Base-by-base conservation (phyloP, 2,329 filamentous ascomycete genomes). In the Aspergillus intermedius region DNA sequence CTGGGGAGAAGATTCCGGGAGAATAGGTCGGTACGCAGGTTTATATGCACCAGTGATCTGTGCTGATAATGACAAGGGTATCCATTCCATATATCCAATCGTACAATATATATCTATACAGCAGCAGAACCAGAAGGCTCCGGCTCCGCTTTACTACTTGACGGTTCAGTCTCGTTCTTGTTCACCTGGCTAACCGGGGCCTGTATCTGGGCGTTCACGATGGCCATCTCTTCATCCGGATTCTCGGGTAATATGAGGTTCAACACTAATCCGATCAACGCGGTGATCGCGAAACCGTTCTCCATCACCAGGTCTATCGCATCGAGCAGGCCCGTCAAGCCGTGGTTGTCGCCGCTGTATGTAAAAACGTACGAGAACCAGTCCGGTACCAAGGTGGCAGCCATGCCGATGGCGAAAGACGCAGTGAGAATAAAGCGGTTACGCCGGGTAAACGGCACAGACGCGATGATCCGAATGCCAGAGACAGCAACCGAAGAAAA, bases 191-290 rank as follows among this genome's bases (percentile, higher is more conserved):
- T 54, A 32, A 46, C 51, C 3, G 44, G 53, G 7, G 30, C 54
- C 46, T 60, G 59, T 9, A 56, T 55, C 2, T 60, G 55, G 6
- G 56, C 59, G 15, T 60, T 56, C 44, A 62, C 35, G 32, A 64
- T 45, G 6, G 58, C 50, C 45, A 74, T 72, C 25, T 76, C 75
- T 40, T 87, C 85, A 58, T 88, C 87, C n/a, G 85, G 71, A 69
- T 95, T 89, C 60, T 88, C 84, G 0, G 83, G 80, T 13, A 95
- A 70, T 0, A 81, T 56, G 44, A 93, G 66, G 63, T 95, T 95
- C 44, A 95, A 74, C 19, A 87, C 66, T 62, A 93, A 76, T 45
- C 82, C 82, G 37, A 91, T 63, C 21, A 90, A 78, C 0, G 87
- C 90, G 0, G 87, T 85, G 17, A 95, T 75, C 2, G 71, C 71